Evolutionary conservation across 2,329 filamentous ascomycete genomes (phyloP), one percentile per base, ranked within the genome.

Genomic region (Thielaviopsis musarum): DNA sequence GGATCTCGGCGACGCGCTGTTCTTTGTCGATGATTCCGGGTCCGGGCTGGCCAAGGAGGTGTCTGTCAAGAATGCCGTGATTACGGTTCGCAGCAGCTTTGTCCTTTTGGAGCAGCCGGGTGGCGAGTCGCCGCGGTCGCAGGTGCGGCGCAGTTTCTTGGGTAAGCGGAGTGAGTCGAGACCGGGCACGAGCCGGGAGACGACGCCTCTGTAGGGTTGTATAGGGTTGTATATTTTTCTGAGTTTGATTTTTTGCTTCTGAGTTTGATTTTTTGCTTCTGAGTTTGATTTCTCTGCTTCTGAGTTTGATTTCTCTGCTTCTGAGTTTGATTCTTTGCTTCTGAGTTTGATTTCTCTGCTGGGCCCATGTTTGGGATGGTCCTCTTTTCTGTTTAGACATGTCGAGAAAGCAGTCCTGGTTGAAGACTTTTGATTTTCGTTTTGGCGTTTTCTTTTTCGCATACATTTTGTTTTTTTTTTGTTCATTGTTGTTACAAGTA

Each of bases 1-100:
- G 59, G 81, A 85, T 61, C 78, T 98, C 0, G 93, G 93, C 58
- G 91, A 97, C 67, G 81, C 81, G 5, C 69, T 86, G n/a, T 95
- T 95, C 73, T 91, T 94, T 68, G 81, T 98, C n/a, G 89, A 91
- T 64, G 91, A 98, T 68, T 80, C 77, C 1, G 80, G 81, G 2
- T 74, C 76, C 1, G 81, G 80, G 12, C 75, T 77, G 34, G 85
- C 91, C 65, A 93, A 91, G 75, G 76, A 81, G 49, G 72, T 98
- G 57, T 79, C 75, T 38, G 83, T 91, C 26, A 91, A 91, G 13
- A 76, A 74, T 41, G 90, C 89, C 24, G 78, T 73, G 1, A 84
- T 96, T 0, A 75, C 82, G 0, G 69, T 96, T 54, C 85, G 83
- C 73, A 93, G 85, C 68, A 81, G 75, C 58, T 96, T 95, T 67